These are phyloP conservation scores for Thalassiosira profunda DNA, from an alignment of 108 stramenopile species.

Conservation along the genomic window DNA sequence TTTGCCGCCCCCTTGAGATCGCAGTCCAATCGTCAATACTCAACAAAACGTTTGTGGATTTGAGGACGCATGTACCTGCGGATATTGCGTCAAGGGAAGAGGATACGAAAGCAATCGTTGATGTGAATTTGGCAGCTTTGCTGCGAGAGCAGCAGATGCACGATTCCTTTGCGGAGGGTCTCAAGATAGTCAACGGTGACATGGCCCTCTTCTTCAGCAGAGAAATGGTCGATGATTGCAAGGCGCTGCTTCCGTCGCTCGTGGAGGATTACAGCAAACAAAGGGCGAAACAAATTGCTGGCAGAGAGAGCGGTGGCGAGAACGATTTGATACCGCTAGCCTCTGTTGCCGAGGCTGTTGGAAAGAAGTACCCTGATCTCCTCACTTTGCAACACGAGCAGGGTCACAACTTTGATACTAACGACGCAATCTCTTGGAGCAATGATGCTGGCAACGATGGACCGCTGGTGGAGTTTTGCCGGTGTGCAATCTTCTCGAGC, in stretches of 20 bases:
- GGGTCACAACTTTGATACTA: neutral
- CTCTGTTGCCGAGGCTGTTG: slow-evolving; percentile 9
- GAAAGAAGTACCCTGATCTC: slow-evolving; percentile 20
- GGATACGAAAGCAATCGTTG: slow-evolving; percentile 14
- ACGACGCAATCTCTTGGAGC: neutral
- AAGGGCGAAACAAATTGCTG: slow-evolving; percentile 20
- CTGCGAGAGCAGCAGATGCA: slow-evolving; percentile 6
- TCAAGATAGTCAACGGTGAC: slow-evolving; percentile 1
- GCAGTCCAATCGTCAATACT: slow-evolving; percentile 22
- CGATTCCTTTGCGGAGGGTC: slow-evolving; percentile 11
- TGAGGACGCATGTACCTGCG: slow-evolving; percentile 28
- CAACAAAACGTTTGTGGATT: slow-evolving; percentile 24
- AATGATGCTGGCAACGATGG: slow-evolving; percentile 11
- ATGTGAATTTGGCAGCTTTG: neutral
- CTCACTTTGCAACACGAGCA: slow-evolving; percentile 19
- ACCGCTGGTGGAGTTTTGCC: slow-evolving; percentile 38
- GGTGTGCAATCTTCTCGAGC: slow-evolving; percentile 12
- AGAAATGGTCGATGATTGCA: slow-evolving; percentile 6
- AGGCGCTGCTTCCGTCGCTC: slow-evolving; percentile 10
- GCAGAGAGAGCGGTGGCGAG: no score
- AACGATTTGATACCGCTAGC: slow-evolving; percentile 13
- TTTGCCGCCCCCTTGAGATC: slow-evolving; percentile 31
- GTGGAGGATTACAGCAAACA: slow-evolving; percentile 27
- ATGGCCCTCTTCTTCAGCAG: slow-evolving; percentile 31
- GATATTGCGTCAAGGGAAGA: slow-evolving; percentile 25